Evolutionary conservation across 148 eudicot species (phyloP), one percentile per base, ranked within the genome.

Genomic region (Bassia scoparia): DNA sequence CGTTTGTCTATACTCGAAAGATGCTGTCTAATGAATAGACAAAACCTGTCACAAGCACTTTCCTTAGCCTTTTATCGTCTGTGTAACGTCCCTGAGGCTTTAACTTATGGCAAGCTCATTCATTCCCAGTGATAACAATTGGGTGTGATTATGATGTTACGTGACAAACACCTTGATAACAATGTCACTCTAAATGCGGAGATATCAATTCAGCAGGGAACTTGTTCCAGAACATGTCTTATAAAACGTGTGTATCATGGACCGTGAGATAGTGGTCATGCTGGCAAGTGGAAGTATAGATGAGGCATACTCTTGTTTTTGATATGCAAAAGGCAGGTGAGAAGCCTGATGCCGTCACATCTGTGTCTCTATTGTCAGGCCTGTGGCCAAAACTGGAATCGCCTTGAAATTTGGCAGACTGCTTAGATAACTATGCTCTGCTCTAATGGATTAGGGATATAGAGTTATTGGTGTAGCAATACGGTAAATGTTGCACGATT

Each of bases 341-440:
- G 74, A 82, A 80, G 61, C 90, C 92, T 62, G 96, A 90, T 81
- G 69, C 44, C 24, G 86, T 88, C 38, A 88, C 92, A 31, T 68
- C 86, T 61, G 29, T 87, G 49, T 69, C 86, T 68, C 61, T 90
- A 26, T 46, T 86, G 35, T 79, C 86, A 16, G 81, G 85, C n/a
- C n/a, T 88, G 96, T 68, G 86, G 91, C 58, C 84, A 82, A 77
- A 70, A n/a, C n/a, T 68, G 1, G 92, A 92, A 61, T 85, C 87
- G 30, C 86, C 86, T 54, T n/a, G n/a, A 92, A 87, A 44, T 73
- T 82, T 37, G 96, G 96, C 61, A 84, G 58, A 84, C 85, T 85
- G 88, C 76, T 88, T n/a, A n/a, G 81, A 84, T 27, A 52, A 73
- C 44, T 89, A 83, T 59, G 76, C 79, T n/a, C 7, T n/a, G 65